These are phyloP conservation scores for Metschnikowia cerradonensis DNA, from an alignment of 805 yeast genomes.

Conservation along the genomic window DNA sequence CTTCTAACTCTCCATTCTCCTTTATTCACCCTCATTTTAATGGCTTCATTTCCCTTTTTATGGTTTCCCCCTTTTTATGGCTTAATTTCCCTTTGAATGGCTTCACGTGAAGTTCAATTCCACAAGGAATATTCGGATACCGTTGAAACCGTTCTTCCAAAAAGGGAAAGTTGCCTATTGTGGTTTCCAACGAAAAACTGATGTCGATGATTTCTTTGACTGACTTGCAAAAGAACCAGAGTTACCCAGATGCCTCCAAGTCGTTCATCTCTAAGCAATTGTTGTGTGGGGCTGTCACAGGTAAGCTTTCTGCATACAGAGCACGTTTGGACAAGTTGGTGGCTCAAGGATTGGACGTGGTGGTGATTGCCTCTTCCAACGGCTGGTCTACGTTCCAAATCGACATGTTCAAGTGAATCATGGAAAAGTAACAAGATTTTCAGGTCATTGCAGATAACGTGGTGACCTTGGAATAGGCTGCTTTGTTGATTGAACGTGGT, in stretches of 20 bases:
- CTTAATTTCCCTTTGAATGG: too few relatives aligned
- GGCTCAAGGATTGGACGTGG: slow-evolving; percentile 96
- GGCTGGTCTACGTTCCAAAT: slow-evolving; percentile 96
- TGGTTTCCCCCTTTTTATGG: too few relatives aligned
- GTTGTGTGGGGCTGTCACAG: slow-evolving; percentile 97
- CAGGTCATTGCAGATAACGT: slow-evolving; percentile 97
- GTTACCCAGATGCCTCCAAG: slow-evolving; percentile 92
- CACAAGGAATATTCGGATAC: slow-evolving; percentile 63
- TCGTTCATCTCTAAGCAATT: slow-evolving; percentile 90
- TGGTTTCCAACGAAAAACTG: slow-evolving; percentile 70
- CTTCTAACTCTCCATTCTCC: too few relatives aligned
- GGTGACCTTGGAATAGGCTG: slow-evolving; percentile 98
- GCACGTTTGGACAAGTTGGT: slow-evolving; percentile 80
- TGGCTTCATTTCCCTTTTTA: too few relatives aligned
- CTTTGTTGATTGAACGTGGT: slow-evolving; percentile 53
- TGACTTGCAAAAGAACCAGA: slow-evolving; percentile 93
- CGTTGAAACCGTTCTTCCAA: slow-evolving; percentile 83
- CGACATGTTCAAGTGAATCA: slow-evolving; percentile 90
- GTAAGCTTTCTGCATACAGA: slow-evolving; percentile 87
- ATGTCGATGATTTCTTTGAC: slow-evolving; percentile 90
- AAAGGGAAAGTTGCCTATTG: slow-evolving; percentile 96
- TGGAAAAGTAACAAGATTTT: slow-evolving; percentile 69
- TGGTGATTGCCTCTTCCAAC: slow-evolving; percentile 92
- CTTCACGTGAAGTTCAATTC: slow-evolving; percentile 93
- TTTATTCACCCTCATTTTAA: too few relatives aligned